Percentiles rank a stretch among this genome's conserved stretches.
These are phyloP conservation scores for Fusarium sp. DNA, from an alignment of 2,329 filamentous ascomycete genomes.

Conservation along the genomic window DNA sequence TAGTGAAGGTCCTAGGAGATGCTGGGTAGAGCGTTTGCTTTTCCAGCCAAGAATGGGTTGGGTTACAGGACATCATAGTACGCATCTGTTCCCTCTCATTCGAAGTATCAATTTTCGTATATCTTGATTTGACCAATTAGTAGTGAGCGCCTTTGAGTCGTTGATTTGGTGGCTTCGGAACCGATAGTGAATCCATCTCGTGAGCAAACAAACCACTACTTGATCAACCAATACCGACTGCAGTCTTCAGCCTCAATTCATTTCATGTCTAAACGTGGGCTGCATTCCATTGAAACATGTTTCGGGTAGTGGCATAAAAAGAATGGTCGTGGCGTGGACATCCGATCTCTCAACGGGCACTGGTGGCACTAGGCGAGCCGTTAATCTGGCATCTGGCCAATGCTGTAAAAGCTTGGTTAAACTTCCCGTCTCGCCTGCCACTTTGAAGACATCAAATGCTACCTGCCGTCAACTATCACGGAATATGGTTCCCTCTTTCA, in stretches of 20 bases:
- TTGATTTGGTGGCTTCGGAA: no score
- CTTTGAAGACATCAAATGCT: no score
- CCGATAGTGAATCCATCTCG: no score
- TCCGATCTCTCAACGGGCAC: not conserved
- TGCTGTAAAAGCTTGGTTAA: not conserved
- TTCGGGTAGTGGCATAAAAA: constrained; percentile 31
- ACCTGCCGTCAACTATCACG: no score
- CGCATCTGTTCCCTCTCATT: not conserved
- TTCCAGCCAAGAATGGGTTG: not conserved
- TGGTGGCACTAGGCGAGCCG: constrained; percentile 21
- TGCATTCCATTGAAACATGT: constrained; percentile 26
- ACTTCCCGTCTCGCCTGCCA: not conserved
- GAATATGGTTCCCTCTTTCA: no score
- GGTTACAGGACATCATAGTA: not conserved
- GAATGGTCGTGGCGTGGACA: not conserved
- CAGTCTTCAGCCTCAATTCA: not conserved
- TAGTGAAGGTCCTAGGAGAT: not conserved
- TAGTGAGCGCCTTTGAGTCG: no score
- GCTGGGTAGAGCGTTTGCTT: not conserved
- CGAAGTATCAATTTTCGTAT: not conserved
- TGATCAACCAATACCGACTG: not conserved
- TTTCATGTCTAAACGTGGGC: not conserved
- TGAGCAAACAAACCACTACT: not conserved
- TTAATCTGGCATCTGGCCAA: not conserved
- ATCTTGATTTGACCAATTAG: not conserved